Percentiles rank a stretch among this genome's conserved stretches.
phyloP scores from a whole-genome alignment of 2,329 filamentous ascomycete genomes.

The Arthrinium puccinioides region DNA sequence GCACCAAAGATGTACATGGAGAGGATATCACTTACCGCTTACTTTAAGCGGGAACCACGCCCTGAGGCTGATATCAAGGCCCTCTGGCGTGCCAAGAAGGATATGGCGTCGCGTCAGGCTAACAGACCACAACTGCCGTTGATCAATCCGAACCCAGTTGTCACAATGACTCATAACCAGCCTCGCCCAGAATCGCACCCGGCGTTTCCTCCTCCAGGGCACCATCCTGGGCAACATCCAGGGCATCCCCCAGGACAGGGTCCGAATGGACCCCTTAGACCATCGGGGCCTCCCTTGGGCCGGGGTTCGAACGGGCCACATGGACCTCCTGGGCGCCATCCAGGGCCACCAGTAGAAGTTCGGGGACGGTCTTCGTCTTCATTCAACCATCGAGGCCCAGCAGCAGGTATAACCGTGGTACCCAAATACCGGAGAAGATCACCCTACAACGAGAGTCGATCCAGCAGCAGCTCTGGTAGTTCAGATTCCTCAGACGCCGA shows the following conservation, averaged over 20 bases:
- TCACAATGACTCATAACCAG: no score
- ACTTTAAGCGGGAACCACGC: constrained; percentile 35
- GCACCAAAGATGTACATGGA: constrained; percentile 25
- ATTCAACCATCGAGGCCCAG: no score
- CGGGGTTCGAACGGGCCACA: not conserved
- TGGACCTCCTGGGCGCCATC: not conserved
- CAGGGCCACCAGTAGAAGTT: not conserved
- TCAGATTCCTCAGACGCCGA: not conserved
- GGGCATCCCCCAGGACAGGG: not conserved
- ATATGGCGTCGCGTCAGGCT: no score
- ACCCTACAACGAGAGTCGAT: not conserved
- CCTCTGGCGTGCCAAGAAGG: no score
- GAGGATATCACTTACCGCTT: constrained; percentile 34
- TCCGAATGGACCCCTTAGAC: not conserved
- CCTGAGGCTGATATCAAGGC: constrained; percentile 18
- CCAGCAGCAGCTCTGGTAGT: not conserved
- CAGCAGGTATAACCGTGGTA: no score
- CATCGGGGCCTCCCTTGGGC: not conserved
- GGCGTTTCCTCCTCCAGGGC: not conserved
- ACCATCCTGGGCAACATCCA: not conserved
- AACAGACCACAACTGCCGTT: no score
- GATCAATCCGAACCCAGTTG: no score
- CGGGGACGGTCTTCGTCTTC: no score
- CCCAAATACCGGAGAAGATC: no score
- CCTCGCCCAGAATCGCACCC: no score